Conservation (phyloP, 805 yeast genomes). For the Naumovozyma dairenensis region DNA sequence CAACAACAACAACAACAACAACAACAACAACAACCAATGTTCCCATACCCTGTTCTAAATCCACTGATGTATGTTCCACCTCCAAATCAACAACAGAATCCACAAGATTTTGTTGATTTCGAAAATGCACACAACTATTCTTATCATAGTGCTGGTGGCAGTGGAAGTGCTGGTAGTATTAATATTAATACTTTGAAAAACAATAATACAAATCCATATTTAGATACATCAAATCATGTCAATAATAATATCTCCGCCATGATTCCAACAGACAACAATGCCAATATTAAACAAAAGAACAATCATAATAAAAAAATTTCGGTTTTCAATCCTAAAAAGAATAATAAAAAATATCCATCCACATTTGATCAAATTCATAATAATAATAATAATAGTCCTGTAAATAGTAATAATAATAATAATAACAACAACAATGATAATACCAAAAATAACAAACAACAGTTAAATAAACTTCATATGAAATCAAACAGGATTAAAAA, state of each 20-base stretch:
- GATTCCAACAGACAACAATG: background rate
- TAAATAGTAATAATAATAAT: slow-evolving; percentile 3
- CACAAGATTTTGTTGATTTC: background rate
- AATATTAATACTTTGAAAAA: background rate
- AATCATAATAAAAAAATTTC: background rate
- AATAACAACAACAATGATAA: slow-evolving; percentile 4
- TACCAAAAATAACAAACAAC: background rate
- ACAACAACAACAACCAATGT: no score
- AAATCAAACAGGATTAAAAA: slow-evolving; percentile 5
- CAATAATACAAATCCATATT: slow-evolving; percentile 9
- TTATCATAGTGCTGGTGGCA: no score
- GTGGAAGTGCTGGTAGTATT: slow-evolving; percentile 1
- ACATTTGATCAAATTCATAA: slow-evolving; percentile 4
- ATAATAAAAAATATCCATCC: slow-evolving; percentile 2
- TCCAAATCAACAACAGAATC: slow-evolving; percentile 4
- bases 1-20: no score
- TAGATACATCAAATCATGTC: slow-evolving; percentile 2
- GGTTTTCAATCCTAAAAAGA: slow-evolving; percentile 1
- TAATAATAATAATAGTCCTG: slow-evolving; percentile 1
- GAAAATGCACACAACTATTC: no score
- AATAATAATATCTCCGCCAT: slow-evolving; percentile 1
- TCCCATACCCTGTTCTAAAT: no score
- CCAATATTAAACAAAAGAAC: background rate
- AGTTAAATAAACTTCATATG: slow-evolving; percentile 4
- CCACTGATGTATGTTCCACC: slow-evolving; percentile 9